A percentile compares a stretch with the other conserved stretches of the same genome.
Conservation (phyloP, 805 yeast species). For the Zygoascus ofunaensis region DNA sequence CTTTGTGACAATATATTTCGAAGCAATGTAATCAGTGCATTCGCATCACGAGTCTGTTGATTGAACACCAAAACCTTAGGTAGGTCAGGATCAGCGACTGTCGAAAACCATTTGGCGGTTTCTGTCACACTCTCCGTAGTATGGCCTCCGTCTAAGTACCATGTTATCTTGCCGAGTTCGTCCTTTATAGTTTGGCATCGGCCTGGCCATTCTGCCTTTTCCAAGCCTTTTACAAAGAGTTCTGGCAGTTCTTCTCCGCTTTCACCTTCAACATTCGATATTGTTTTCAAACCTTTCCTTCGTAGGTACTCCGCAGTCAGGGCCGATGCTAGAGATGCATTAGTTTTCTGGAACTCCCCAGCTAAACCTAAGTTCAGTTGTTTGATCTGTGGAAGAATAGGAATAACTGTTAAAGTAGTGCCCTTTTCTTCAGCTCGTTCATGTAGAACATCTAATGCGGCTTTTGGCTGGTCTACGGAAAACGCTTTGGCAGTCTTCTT, state of each 20-base stretch:
- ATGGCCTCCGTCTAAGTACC: constrained; percentile 95
- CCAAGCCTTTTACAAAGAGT: constrained; percentile 43
- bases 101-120: constrained; percentile 65
- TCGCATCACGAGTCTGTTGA: constrained; percentile 88
- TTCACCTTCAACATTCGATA: background rate
- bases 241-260: constrained; percentile 1
- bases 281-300: constrained; percentile 37
- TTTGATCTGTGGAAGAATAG: constrained; percentile 32
- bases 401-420: constrained; percentile 42
- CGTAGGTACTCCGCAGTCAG: constrained; percentile 54
- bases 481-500: constrained; percentile 60
- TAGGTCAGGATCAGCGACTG: constrained; percentile 12
- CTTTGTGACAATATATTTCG: constrained; percentile 22
- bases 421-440: constrained; percentile 63
- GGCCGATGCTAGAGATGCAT: constrained; percentile 81
- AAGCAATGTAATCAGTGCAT: constrained; percentile 48
- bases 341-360: constrained; percentile 75
- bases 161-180: constrained; percentile 38
- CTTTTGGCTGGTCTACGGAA: constrained; percentile 53
- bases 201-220: constrained; percentile 82
- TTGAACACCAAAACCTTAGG: constrained; percentile 61
- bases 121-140: constrained; percentile 78
- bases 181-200: constrained; percentile 67
- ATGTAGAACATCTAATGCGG: constrained; percentile 39
- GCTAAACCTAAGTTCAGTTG: constrained; percentile 28